Evolutionary conservation across 2,329 filamentous ascomycete species (phyloP).

Genomic region (Domatiomyces globalis): DNA sequence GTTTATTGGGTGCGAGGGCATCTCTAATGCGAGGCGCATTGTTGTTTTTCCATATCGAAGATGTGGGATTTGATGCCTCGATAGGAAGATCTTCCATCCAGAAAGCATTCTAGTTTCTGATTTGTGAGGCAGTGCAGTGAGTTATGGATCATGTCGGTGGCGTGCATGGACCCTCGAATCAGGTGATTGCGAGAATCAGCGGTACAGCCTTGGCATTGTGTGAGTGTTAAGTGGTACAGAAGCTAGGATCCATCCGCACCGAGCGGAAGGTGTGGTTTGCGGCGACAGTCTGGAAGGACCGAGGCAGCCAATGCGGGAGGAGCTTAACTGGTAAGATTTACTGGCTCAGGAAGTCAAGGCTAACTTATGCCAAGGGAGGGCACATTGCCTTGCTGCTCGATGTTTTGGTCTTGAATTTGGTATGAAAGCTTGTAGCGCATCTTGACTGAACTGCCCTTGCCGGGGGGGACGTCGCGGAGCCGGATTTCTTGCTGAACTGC

Average conservation of each 20-base stretch:
- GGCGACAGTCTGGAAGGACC: no score
- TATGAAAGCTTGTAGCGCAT: slow-evolving; percentile 83
- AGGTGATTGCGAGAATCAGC: neutral
- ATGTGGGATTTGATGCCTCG: neutral
- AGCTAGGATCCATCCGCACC: neutral
- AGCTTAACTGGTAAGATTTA: neutral
- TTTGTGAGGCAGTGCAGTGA: neutral
- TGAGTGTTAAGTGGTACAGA: neutral
- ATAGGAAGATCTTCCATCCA: neutral
- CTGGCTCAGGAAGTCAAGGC: no score
- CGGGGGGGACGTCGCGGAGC: slow-evolving; percentile 57
- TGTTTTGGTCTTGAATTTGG: slow-evolving; percentile 45
- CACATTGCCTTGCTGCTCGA: slow-evolving; percentile 75
- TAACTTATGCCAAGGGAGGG: slow-evolving; percentile 53
- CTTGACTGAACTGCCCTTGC: slow-evolving; percentile 67
- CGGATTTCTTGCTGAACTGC: slow-evolving; percentile 73
- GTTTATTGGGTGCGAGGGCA: neutral
- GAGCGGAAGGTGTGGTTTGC: neutral
- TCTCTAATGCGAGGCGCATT: neutral
- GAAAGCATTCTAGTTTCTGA: neutral
- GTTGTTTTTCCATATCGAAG: neutral
- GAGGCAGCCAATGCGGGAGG: neutral
- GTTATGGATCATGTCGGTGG: no score
- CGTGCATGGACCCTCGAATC: neutral
- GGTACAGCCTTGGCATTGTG: neutral